Conservation (phyloP, 2,329 filamentous ascomycete species). For the Thelonectria discophora region DNA sequence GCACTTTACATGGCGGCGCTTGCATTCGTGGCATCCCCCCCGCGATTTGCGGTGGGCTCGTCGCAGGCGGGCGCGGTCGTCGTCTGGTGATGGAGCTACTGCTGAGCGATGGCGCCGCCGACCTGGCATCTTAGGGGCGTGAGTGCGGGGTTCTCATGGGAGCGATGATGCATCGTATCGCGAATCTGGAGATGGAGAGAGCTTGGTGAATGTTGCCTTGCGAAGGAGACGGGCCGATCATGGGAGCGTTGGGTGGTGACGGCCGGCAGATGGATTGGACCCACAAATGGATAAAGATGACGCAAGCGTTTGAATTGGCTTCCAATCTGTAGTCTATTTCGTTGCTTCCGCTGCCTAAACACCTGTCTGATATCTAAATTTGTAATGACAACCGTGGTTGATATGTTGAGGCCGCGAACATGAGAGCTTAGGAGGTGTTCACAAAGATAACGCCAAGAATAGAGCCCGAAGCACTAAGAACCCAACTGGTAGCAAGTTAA, state of each 20-base stretch:
- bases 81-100: neutral
- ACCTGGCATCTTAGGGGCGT: neutral
- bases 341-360: no score
- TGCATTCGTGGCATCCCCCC: slow-evolving; percentile 53
- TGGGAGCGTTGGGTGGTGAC: neutral
- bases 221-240: neutral
- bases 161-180: neutral
- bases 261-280: neutral
- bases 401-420: no score
- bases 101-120: neutral
- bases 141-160: neutral
- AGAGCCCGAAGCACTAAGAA: no score
- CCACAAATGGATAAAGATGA: neutral
- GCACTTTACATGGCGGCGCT: slow-evolving; percentile 54
- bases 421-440: no score
- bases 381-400: no score
- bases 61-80: slow-evolving; percentile 35
- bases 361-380: no score
- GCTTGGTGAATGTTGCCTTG: neutral
- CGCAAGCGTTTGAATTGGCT: neutral
- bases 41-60: slow-evolving; percentile 52
- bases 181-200: neutral
- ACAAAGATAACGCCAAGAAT: no score
- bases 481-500: no score
- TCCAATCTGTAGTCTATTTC: no score